Base-by-base conservation (phyloP, 1,139 yeast genomes). In the Debaryomycetaceae sp. region DNA sequence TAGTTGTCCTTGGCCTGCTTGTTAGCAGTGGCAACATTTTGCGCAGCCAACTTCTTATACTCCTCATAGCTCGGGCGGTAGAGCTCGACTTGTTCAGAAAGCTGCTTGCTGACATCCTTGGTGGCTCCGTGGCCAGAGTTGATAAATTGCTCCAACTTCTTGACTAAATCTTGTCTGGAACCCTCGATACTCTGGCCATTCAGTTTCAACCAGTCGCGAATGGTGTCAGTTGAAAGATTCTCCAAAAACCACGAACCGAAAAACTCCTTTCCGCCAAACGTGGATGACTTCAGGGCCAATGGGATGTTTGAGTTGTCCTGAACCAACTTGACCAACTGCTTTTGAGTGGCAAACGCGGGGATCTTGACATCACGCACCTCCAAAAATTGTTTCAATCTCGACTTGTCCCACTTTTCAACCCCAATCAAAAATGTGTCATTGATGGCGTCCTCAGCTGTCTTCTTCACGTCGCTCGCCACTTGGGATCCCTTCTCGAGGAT, bases 321-420 rank as follows among this genome's bases (percentile, higher is more conserved):
- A 4, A 71, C 82, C 26, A 71, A 52, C 20, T 69, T 61, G 27
- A 70, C 51, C 42, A 78, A 58, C 36, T 74, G 65, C 18, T 59
- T 52, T 42, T 64, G 66, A 23, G 75, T 62, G 13, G 74, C 57
- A 33, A 66, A 58, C 20, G 58, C 54, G 15, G 79, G 71, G 30
- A 66, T 58, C 11, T 59, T 48, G 19, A 76, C 56, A 17, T 71
- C 72, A 40, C 84, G 71, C 5, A 73, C 61, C 29, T 63, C 65
- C 38, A 78, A 57, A 48, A 71, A 78, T 19, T 67, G 61, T 45
- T 60, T 65, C 38, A 78, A 61, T 34, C 73, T 60, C 18, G 59
- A 65, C 43, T 65, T 65, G 17, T 71, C 56, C 77, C 77, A 71
- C 17, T 49, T 49, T 29, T 69, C 70, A 29, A 71, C 52, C 18